Evolutionary conservation across 1,139 yeast species (phyloP).

Genomic region (Candida labiduridarum): DNA sequence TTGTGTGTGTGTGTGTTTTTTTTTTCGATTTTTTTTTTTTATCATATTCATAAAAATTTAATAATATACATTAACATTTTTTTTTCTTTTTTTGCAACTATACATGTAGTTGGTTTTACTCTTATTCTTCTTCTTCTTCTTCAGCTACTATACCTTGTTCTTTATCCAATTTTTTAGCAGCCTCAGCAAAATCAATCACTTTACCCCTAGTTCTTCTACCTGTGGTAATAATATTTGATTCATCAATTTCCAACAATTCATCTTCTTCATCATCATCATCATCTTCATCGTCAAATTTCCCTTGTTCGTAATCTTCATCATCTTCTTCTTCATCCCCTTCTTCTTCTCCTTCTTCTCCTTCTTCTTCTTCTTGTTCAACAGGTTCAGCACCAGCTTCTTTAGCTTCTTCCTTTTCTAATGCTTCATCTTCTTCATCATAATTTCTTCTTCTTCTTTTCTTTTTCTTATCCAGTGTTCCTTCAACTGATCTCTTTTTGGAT

Average conservation of each 20-base stretch:
- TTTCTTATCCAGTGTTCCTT: slow-evolving; percentile 30
- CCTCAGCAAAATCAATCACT: slow-evolving; percentile 82
- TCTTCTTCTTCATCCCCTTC: slow-evolving; percentile 49
- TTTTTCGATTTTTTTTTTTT: slow-evolving; percentile 1
- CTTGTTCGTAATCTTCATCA: slow-evolving; percentile 48
- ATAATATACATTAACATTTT: slow-evolving; percentile 2
- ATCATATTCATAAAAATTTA: slow-evolving; percentile 2
- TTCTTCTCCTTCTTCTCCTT: slow-evolving; percentile 53
- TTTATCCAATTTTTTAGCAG: slow-evolving; percentile 70
- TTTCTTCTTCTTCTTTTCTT: slow-evolving; percentile 46
- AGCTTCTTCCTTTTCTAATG: slow-evolving; percentile 14
- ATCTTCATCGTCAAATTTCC: slow-evolving; percentile 45
- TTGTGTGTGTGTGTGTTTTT: slow-evolving; percentile 1
- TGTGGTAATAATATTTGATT: slow-evolving; percentile 75
- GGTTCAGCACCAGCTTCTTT: slow-evolving; percentile 43
- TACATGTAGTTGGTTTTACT: not conserved
- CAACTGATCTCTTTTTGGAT: slow-evolving; percentile 17
- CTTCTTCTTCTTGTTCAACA: slow-evolving; percentile 54
- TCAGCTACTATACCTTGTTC: slow-evolving; percentile 48
- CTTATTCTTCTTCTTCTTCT: slow-evolving; percentile 50
- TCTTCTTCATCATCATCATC: slow-evolving; percentile 76
- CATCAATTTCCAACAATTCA: slow-evolving; percentile 80
- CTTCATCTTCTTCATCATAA: slow-evolving; percentile 48
- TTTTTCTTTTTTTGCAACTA: not conserved
- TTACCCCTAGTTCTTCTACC: slow-evolving; percentile 94